A percentile compares a stretch with the other conserved stretches of the same genome.
Evolutionary conservation across 495 filamentous ascomycete genomes (phyloP).

Genomic region (Neurospora tetrasperma): DNA sequence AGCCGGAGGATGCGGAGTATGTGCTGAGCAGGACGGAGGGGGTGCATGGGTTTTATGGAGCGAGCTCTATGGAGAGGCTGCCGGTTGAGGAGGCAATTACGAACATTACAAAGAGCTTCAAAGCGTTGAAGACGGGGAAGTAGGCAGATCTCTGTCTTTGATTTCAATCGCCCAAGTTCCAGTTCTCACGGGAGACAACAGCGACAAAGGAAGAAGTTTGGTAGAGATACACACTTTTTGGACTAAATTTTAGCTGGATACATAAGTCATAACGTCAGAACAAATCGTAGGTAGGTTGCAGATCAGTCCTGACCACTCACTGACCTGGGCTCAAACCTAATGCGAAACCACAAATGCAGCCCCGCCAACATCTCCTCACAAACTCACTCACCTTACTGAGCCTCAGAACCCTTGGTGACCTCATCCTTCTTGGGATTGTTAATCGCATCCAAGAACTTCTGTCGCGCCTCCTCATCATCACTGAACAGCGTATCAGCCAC

Average conservation of each 20-base stretch:
- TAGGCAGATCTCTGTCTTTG: too few species aligned
- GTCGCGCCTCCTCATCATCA: conserved; percentile 40
- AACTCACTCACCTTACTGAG: neutral
- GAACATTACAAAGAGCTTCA: conserved; percentile 50
- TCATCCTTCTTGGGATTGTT: conserved; percentile 42
- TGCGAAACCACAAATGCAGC: neutral
- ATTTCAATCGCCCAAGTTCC: too few species aligned
- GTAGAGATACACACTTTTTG: neutral
- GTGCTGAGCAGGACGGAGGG: conserved; percentile 48
- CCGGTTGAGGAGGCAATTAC: conserved; percentile 59
- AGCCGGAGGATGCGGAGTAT: conserved; percentile 50
- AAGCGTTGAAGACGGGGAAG: conserved; percentile 26
- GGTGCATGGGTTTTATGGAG: conserved; percentile 62
- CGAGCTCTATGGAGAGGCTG: conserved; percentile 60
- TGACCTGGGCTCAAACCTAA: neutral
- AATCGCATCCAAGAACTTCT: conserved; percentile 46
- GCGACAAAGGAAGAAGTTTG: too few species aligned
- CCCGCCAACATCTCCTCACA: neutral
- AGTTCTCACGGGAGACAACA: too few species aligned
- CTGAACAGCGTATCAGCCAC: conserved; percentile 53
- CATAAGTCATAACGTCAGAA: neutral
- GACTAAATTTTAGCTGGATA: neutral
- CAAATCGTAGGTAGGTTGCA: neutral
- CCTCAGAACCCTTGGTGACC: conserved; percentile 17
- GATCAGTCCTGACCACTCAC: neutral